These are phyloP conservation scores for Magnusiomyces ingens DNA, from an alignment of 1,139 yeast genomes.

Conservation along the genomic window DNA sequence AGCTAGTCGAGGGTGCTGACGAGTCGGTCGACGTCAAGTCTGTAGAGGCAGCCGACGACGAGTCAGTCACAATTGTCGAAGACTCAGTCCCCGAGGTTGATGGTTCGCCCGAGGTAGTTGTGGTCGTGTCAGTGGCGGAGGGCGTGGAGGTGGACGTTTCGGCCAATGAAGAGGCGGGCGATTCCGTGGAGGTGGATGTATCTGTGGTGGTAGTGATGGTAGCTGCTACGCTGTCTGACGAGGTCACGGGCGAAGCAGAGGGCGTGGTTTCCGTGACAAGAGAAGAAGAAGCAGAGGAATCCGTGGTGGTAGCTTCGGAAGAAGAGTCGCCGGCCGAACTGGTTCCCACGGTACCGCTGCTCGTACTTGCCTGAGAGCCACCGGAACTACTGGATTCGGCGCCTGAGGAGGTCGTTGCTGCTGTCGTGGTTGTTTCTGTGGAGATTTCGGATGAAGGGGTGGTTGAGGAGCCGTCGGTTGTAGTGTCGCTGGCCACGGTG, in stretches of 20 bases:
- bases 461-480: neutral
- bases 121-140: neutral
- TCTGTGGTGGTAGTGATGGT: too few relatives aligned
- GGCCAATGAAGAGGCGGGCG: too few relatives aligned
- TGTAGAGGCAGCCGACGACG: neutral
- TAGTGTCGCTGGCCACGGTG: too few relatives aligned
- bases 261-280: too few relatives aligned
- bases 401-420: too few relatives aligned
- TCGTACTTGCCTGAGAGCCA: too few relatives aligned
- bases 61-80: neutral
- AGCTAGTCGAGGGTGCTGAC: neutral
- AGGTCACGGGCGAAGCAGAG: too few relatives aligned
- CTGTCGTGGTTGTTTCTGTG: too few relatives aligned
- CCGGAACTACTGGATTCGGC: too few relatives aligned
- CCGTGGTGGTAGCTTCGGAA: neutral
- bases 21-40: neutral
- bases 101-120: neutral
- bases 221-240: too few relatives aligned
- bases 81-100: neutral
- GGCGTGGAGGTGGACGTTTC: neutral
- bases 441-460: neutral
- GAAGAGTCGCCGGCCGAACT: neutral
- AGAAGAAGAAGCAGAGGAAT: neutral
- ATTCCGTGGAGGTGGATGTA: too few relatives aligned
- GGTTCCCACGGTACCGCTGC: too few relatives aligned